Base-by-base conservation (phyloP, 2,329 filamentous ascomycete species). In the Calonectria montana region DNA sequence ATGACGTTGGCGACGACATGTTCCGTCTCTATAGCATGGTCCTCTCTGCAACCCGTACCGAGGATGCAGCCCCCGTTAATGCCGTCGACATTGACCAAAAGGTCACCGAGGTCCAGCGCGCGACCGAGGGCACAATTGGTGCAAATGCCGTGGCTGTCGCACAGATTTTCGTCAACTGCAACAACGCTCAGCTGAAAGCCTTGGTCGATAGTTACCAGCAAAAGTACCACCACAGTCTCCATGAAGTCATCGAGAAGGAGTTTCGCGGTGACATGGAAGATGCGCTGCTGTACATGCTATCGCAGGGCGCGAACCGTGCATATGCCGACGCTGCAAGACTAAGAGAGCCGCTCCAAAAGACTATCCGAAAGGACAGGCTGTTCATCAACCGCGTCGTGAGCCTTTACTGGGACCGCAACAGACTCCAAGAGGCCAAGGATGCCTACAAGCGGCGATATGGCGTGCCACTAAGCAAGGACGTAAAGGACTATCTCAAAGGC, bases 401-500 rank as follows among this genome's bases (percentile, higher is more conserved):
- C 39, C 67, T 83, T 1, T 82, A 82, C 65, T 82, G 81, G 81
- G 78, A 83, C n/a, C 76, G 74, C 4, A 65, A 55, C 5, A 73
- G 81, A 0, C 53, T 83, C 7, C 70, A 78, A 2, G 76, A 75
- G 9, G 78, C 80, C 0, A 82, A 92, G 86, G 93, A 88, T 84
- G 84, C 91, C 79, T 85, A 91, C 81, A 88, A 89, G 77, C 88
- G 86, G 71, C 86, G 90, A 25, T 89, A 90, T 70, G 89, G 89
- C 8, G 87, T 91, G 73, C 78, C 85, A 7, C 92, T 83, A 9
- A 64, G 65, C 2, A 75, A 57, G 10, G 71, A 80, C n/a, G 76
- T 83, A 16, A 82, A 78, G 72, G 74, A 72, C 3, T 35, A 67
- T 4, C 47, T 82, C 15, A 77, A 75, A 18, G 81, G 81, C 1